Conservation (phyloP, 345 rosid genomes). For the Rhodamnia rubescens region DNA sequence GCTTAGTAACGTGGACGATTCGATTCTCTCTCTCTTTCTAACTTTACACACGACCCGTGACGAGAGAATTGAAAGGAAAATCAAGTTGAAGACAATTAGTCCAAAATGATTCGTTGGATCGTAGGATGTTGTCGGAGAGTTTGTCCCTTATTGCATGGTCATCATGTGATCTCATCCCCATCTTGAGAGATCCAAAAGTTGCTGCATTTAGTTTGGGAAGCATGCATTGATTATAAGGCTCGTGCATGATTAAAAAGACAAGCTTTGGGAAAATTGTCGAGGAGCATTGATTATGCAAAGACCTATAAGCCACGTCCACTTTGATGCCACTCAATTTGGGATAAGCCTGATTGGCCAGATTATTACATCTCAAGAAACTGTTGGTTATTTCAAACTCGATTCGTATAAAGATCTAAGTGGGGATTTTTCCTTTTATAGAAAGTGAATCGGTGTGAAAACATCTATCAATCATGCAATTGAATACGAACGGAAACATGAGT, state of each 20-base stretch:
- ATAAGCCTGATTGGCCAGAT: not conserved
- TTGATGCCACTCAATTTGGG: not conserved
- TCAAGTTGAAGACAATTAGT: not conserved
- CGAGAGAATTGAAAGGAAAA: not conserved
- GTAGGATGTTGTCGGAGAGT: not conserved
- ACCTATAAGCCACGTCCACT: not conserved
- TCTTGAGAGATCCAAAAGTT: not conserved
- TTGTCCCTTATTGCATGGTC: not conserved
- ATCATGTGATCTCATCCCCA: not conserved
- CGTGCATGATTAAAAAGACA: too few relatives aligned
- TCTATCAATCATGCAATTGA: not conserved
- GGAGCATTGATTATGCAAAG: not conserved
- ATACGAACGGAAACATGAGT: too few relatives aligned
- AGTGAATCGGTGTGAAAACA: not conserved
- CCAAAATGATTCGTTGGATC: not conserved
- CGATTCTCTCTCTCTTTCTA: not conserved
- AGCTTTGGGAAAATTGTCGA: not conserved
- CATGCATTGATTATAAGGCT: not conserved
- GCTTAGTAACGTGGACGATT: not conserved
- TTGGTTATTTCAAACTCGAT: not conserved
- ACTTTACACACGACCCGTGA: not conserved
- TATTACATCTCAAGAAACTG: not conserved
- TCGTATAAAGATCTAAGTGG: rapidly evolving
- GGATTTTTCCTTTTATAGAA: not conserved
- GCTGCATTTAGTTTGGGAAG: not conserved